Percentiles rank a stretch among this genome's conserved stretches.
Evolutionary conservation across 2,329 filamentous ascomycete species (phyloP).

Genomic region (Hymenoscyphus repandus): DNA sequence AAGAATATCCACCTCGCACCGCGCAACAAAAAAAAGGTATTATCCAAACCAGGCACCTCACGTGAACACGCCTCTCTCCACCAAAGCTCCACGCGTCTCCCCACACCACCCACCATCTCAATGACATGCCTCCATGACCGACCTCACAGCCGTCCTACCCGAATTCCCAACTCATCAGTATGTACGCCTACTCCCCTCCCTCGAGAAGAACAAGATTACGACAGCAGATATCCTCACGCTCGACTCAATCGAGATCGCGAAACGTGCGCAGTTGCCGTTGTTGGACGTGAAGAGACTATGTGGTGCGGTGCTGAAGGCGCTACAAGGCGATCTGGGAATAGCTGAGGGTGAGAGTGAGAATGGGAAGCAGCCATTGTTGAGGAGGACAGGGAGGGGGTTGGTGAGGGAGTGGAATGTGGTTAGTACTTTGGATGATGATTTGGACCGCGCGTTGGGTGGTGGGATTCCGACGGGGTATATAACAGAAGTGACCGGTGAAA

Average conservation of each 20-base stretch:
- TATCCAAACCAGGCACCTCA: not conserved
- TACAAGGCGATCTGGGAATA: constrained; percentile 52
- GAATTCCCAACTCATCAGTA: constrained; percentile 68
- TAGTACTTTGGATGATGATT: constrained; percentile 69
- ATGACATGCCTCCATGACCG: constrained; percentile 59
- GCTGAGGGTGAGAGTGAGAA: constrained; percentile 7
- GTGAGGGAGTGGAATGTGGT: constrained; percentile 51
- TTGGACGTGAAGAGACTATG: constrained; percentile 73
- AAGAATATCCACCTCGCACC: not conserved
- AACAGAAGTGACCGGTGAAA: constrained; percentile 89
- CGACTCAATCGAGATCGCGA: constrained; percentile 76
- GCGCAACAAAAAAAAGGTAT: not conserved
- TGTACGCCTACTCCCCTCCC: constrained; percentile 67
- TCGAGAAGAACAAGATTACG: constrained; percentile 74
- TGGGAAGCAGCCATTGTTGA: constrained; percentile 19
- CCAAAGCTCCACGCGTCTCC: not conserved
- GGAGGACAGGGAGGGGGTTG: constrained; percentile 34
- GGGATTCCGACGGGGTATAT: constrained; percentile 78
- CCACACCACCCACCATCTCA: not conserved
- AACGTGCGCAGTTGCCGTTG: constrained; percentile 75
- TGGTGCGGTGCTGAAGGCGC: constrained; percentile 57
- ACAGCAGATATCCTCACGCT: constrained; percentile 82
- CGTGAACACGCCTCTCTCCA: not conserved
- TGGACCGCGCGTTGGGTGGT: constrained; percentile 70
- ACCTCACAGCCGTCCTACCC: constrained; percentile 78